phyloP scores from a whole-genome alignment of 441 rosid species.

The Melastoma candidum region DNA sequence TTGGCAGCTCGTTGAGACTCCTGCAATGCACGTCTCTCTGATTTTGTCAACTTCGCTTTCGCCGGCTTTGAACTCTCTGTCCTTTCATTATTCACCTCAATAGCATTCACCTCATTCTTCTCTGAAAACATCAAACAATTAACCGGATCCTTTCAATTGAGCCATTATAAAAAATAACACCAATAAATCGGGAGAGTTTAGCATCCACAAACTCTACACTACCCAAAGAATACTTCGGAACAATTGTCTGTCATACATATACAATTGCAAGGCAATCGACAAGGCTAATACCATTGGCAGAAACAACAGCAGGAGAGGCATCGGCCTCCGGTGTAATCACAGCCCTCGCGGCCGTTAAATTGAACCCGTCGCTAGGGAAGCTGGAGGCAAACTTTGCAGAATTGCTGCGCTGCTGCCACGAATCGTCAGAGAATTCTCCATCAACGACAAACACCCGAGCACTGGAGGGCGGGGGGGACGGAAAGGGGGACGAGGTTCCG shows the following conservation, averaged over 20 bases:
- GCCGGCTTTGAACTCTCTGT: slow-evolving; percentile 32
- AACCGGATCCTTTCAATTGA: too few relatives aligned
- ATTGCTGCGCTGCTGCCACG: slow-evolving; percentile 51
- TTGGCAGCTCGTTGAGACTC: slow-evolving; percentile 81
- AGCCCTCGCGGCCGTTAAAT: slow-evolving; percentile 41
- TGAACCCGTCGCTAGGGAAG: slow-evolving; percentile 62
- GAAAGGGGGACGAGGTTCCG: slow-evolving; percentile 17
- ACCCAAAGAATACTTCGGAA: too few relatives aligned
- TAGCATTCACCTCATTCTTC: slow-evolving; percentile 22
- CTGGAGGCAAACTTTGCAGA: slow-evolving; percentile 62
- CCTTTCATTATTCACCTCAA: slow-evolving; percentile 26
- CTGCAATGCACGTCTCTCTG: slow-evolving; percentile 85
- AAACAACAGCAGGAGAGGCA: slow-evolving; percentile 4
- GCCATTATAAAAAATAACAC: background rate
- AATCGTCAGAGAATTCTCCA: slow-evolving; percentile 55
- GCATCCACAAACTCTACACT: too few relatives aligned
- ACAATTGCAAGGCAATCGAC: too few relatives aligned
- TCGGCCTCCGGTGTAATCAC: slow-evolving; percentile 6
- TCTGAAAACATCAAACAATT: slow-evolving; percentile 24
- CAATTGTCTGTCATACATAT: too few relatives aligned
- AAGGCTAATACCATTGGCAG: slow-evolving; percentile 20
- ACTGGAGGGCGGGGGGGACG: slow-evolving; percentile 34
- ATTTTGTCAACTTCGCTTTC: slow-evolving; percentile 64
- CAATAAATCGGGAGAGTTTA: background rate
- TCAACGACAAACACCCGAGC: slow-evolving; percentile 25